Conservation (phyloP, 2,329 filamentous ascomycete species). For the Thielaviopsis punctulata region DNA sequence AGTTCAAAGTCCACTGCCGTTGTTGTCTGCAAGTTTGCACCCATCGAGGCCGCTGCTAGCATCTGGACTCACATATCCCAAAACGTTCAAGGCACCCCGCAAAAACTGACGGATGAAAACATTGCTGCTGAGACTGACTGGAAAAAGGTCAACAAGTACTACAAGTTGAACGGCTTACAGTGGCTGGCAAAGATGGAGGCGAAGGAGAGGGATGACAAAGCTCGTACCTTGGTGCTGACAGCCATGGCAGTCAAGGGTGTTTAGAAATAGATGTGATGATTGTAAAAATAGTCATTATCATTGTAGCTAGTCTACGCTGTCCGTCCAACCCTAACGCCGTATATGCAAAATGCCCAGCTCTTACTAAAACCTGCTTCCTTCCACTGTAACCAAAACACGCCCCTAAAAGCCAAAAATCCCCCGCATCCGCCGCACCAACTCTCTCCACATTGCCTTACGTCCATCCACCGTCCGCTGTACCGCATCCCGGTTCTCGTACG, state of each 20-base stretch:
- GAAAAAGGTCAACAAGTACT: conserved; percentile 60
- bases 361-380: background rate
- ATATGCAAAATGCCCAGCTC: conserved; percentile 10
- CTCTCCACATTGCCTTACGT: conserved; percentile 43
- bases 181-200: conserved; percentile 31
- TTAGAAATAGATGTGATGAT: conserved; percentile 8
- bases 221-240: conserved; percentile 55
- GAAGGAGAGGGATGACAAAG: conserved; percentile 29
- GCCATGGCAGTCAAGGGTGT: conserved; percentile 59
- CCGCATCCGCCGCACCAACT: conserved; percentile 40
- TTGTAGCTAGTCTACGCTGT: no score
- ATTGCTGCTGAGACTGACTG: conserved; percentile 45
- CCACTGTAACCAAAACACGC: conserved; percentile 8
- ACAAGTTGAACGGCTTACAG: conserved; percentile 56
- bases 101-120: conserved; percentile 45
- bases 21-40: conserved; percentile 65
- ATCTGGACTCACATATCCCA: conserved; percentile 41
- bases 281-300: no score
- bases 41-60: conserved; percentile 21
- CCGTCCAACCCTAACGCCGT: background rate
- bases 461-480: conserved; percentile 44
- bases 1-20: conserved; percentile 50
- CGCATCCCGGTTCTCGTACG: conserved; percentile 57
- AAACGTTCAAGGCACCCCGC: conserved; percentile 42
- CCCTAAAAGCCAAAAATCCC: conserved; percentile 22